Conservation (phyloP, 192 early-diverging fungal genomes). For the Coemansia sp. region DNA sequence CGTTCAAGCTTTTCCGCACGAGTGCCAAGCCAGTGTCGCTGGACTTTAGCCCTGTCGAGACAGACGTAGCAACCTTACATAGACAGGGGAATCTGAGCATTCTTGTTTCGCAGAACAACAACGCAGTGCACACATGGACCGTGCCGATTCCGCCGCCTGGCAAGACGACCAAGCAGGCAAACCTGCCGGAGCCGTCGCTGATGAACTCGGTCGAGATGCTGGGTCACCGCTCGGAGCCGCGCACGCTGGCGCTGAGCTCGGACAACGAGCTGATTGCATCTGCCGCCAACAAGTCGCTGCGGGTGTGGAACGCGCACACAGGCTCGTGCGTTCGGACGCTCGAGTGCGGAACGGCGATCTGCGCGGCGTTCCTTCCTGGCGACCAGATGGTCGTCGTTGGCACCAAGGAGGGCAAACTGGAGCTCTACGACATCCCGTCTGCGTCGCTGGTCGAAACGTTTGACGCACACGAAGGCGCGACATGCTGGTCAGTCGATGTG, state of each 20-base stretch:
- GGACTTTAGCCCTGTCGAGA: conserved; percentile 47
- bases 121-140: conserved; percentile 74
- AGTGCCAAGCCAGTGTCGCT: conserved; percentile 73
- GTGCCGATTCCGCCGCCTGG: conserved; percentile 57
- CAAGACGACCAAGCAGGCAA: conserved; percentile 62
- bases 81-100: conserved; percentile 52
- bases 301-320: conserved; percentile 87
- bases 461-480: conserved; percentile 84
- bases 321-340: conserved; percentile 83
- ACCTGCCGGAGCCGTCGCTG: conserved; percentile 63
- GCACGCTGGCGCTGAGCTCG: conserved; percentile 81
- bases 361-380: conserved; percentile 89
- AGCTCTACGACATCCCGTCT: conserved; percentile 87
- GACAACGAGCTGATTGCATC: conserved; percentile 86
- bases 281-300: conserved; percentile 78
- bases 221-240: conserved; percentile 90
- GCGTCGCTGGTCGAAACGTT: conserved; percentile 80
- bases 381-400: conserved; percentile 84
- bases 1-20: conserved; percentile 69
- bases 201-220: conserved; percentile 71
- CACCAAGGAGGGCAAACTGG: conserved; percentile 85
- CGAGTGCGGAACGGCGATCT: conserved; percentile 88
- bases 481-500: conserved; percentile 81
- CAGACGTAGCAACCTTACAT: conserved; percentile 17
- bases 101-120: conserved; percentile 76